Conservation (phyloP, 2,329 filamentous ascomycete species). For the Rhinocladiella similis region DNA sequence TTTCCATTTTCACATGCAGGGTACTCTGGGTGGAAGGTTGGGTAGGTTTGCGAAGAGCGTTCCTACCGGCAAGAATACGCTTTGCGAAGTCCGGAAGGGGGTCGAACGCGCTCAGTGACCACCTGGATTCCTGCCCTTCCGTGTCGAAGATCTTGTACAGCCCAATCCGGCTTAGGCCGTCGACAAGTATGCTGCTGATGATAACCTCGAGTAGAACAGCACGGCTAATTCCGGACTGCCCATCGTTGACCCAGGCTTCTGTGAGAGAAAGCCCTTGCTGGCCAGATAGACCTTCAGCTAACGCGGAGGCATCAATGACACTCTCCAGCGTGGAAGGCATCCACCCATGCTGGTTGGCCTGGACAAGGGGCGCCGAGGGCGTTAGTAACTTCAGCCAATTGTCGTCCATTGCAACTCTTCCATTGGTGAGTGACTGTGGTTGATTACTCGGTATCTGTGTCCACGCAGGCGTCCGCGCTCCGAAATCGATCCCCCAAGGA, state of each 20-base stretch:
- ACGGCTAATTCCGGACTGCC: conserved; percentile 1
- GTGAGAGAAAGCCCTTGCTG: not conserved
- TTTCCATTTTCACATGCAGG: conserved; percentile 6
- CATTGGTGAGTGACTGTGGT: conserved; percentile 5
- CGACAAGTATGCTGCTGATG: conserved; percentile 6
- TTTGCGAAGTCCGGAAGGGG: conserved; percentile 8
- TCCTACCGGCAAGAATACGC: conserved; percentile 1
- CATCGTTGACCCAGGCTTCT: conserved; percentile 5
- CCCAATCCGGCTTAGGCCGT: conserved; percentile 13
- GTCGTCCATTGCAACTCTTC: conserved; percentile 7
- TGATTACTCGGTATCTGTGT: not conserved
- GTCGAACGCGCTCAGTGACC: conserved; percentile 3
- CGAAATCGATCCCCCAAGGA: conserved; percentile 5
- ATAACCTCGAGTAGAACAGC: conserved; percentile 4
- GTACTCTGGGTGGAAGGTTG: not conserved
- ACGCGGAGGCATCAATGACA: conserved; percentile 1
- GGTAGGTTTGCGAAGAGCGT: not conserved
- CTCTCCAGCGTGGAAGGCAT: conserved; percentile 8
- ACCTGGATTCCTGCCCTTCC: not conserved
- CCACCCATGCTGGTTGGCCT: not conserved
- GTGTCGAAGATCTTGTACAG: conserved; percentile 4
- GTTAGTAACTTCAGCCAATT: conserved; percentile 5
- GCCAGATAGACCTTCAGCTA: not conserved
- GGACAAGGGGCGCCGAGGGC: not conserved
- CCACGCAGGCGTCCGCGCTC: conserved; percentile 6